A percentile compares a stretch with the other conserved stretches of the same genome.
Conservation (phyloP, 805 yeast genomes). For the Kuraishia piskuri region DNA sequence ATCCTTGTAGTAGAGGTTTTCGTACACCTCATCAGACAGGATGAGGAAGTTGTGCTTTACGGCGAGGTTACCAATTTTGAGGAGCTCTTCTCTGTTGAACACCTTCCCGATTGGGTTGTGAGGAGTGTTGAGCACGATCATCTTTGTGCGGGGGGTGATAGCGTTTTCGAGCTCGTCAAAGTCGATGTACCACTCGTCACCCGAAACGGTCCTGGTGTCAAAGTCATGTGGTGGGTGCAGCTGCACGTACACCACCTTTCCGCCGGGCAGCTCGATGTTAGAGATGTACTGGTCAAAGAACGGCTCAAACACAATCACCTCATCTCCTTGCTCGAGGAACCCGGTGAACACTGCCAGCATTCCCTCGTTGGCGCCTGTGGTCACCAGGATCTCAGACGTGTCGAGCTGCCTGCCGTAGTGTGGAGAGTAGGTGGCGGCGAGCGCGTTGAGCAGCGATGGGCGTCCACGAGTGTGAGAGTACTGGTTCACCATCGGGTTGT, state of each 20-base stretch:
- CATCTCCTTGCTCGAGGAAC: conserved; percentile 80
- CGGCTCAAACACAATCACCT: conserved; percentile 93
- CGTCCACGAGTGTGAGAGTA: conserved; percentile 90
- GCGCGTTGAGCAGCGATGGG: conserved; percentile 60
- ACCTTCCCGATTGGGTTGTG: conserved; percentile 96
- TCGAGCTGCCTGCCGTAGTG: conserved; percentile 49
- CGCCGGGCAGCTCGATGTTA: conserved; percentile 90
- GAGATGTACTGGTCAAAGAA: conserved; percentile 96
- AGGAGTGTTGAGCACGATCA: conserved; percentile 86
- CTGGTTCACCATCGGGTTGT: conserved; percentile 72
- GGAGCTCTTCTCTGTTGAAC: conserved; percentile 67
- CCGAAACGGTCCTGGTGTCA: conserved; percentile 52
- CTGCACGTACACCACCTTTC: conserved; percentile 80
- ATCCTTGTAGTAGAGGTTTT: conserved; percentile 65
- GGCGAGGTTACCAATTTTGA: conserved; percentile 70
- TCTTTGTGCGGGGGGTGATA: conserved; percentile 68
- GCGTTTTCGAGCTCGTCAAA: conserved; percentile 68
- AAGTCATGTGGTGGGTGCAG: conserved; percentile 77
- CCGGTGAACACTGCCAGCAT: conserved; percentile 81
- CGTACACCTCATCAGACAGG: conserved; percentile 93
- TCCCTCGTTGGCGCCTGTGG: conserved; percentile 98
- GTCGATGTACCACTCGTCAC: conserved; percentile 83
- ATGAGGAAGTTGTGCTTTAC: conserved; percentile 77
- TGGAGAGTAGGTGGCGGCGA: conserved; percentile 65
- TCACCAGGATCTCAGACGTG: conserved; percentile 60